Percentiles rank a stretch among this genome's conserved stretches.
Evolutionary conservation across 805 yeast species (phyloP).

Genomic region (Starmerella cellae): DNA sequence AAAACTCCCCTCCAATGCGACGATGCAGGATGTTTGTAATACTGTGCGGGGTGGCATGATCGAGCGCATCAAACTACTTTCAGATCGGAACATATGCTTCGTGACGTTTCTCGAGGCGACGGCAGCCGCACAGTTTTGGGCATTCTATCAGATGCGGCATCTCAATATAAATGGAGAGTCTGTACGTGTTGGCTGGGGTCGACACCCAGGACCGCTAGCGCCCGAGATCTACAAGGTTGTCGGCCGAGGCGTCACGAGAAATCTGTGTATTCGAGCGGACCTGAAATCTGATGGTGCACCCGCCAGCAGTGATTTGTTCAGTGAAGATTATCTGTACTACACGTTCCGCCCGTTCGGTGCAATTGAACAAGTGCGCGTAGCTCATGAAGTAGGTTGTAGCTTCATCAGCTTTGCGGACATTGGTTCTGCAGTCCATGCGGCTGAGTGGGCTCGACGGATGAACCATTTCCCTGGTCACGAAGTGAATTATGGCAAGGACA

Average conservation of each 20-base stretch:
- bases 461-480: constrained; percentile 50
- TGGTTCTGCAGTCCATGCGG: constrained; percentile 75
- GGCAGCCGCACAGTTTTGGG: constrained; percentile 95
- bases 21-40: constrained; percentile 87
- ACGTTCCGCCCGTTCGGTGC: constrained; percentile 76
- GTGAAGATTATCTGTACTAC: constrained; percentile 26
- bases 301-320: not conserved
- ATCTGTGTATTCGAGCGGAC: constrained; percentile 51
- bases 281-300: not conserved
- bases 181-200: constrained; percentile 95
- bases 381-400: constrained; percentile 74
- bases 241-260: constrained; percentile 85
- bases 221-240: constrained; percentile 81
- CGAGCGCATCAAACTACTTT: constrained; percentile 65
- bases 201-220: constrained; percentile 84
- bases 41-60: constrained; percentile 90
- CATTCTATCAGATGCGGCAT: constrained; percentile 84
- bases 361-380: constrained; percentile 84
- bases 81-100: constrained; percentile 83
- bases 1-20: constrained; percentile 73
- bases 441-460: constrained; percentile 75
- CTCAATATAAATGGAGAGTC: constrained; percentile 72
- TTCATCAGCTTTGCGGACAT: constrained; percentile 86
- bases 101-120: constrained; percentile 92
- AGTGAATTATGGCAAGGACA: constrained; percentile 83